Base-by-base conservation (phyloP, 2,329 filamentous ascomycete species). In the Ophiocordyceps camponoti-saundersi region DNA sequence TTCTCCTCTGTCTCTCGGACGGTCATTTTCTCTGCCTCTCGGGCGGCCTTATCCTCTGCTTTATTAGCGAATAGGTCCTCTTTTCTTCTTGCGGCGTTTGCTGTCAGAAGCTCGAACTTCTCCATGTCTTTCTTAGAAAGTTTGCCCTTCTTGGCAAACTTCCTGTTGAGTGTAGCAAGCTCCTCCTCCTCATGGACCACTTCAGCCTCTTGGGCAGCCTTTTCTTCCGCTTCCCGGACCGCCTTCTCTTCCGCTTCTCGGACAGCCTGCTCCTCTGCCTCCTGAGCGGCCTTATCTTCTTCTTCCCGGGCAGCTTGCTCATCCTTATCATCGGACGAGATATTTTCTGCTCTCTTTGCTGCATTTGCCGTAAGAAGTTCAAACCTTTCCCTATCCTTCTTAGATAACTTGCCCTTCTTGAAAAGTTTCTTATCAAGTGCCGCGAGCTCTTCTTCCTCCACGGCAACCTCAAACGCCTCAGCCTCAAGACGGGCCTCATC, bases 351-450 rank as follows among this genome's bases (percentile, higher is more conserved):
- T 32, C 65, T 59, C 49, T 55, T 56, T 26, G 55, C 56, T 23
- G 60, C 57, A 30, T 58, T 64, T 36, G 59, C 59, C 11, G 57
- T 62, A 7, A 71, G 54, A 8, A 54, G 52, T 32, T 64, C 59
- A 23, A 65, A 59, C 49, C 66, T 70, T 49, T 72, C 67, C 45
- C 70, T 59, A 30, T 70, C 69, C 48, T 63, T 70, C 51, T 66
- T 72, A 2, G 54, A 57, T 13, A 70, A 53, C 49, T 62, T 72
- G 47, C 61, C 59, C 55, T 70, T 76, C 52, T 68, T 71, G 1
- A 63, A 62, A 53, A 71, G 74, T 55, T 73, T 76, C 22, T 63
- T 61, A 42, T 66, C 68, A 5, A 71, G 58, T 4, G 57, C 55
- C 15, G 58, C 63, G 13, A 70, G 57, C 48, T 71, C 64, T 12